Evolutionary conservation across 2,329 filamentous ascomycete species (phyloP), one percentile per base, ranked within the genome.

Genomic region (Arthrobotrys pseudoclavata): DNA sequence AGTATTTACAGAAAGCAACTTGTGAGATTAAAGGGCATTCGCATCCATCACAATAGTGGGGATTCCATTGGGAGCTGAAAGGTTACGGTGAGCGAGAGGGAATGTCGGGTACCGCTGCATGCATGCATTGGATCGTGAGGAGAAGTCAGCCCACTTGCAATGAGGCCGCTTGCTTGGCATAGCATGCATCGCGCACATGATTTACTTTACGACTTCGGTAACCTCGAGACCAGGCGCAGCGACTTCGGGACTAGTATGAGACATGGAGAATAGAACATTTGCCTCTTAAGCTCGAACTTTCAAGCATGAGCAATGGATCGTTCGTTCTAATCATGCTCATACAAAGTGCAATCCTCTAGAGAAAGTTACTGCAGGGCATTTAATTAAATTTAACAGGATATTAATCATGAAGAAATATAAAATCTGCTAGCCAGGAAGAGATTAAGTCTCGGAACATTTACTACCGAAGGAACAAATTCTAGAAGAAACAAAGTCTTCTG

Each of bases 111-210:
- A 40, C 52, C 24, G 52, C 53, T 40, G 31, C 34, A 50, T 62
- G 55, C 67, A 70, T 53, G 52, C 52, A 37, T 37, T 57, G 29
- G 52, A 57, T 71, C 57, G 57, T 64, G 68, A 71, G 68, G 68
- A 64, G 68, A 71, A 57, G 40, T 71, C 68, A 71, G 68, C 68
- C 68, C 68, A 71, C 68, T 60, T 37, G 52, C 52, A 57, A 22
- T 57, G 52, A 37, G 52, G n/a, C 52, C 52, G 52, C 52, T 57
- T 22, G 52, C 52, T 57, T 57, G 52, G 52, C 52, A 45, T 7
- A 20, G 7, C 42, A 20, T 45, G 42, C 42, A 37, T 57, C 29
- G 2, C 10, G 31, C 52, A 57, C 52, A 57, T 57, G 52, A 53
- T 57, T 57, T 57, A 37, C 26, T 53, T 53, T 24, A 53, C 5